These are phyloP conservation scores for Dendrothele bispora DNA, from an alignment of 768 basidiomycete genomes.

Conservation along the genomic window DNA sequence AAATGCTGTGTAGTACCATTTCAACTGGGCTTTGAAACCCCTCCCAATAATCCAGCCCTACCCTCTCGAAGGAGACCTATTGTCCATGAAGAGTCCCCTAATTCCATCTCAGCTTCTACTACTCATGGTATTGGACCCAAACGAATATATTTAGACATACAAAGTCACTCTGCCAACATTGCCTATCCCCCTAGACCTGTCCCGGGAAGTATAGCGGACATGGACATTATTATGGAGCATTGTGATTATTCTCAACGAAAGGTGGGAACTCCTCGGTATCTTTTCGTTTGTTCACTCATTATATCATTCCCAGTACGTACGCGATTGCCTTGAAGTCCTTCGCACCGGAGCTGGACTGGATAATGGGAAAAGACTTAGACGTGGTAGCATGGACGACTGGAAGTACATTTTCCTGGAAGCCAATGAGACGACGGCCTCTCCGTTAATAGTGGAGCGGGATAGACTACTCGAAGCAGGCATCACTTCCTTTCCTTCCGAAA, in stretches of 20 bases:
- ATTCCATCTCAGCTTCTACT: conserved; percentile 48
- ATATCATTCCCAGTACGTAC: conserved; percentile 71
- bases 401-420: conserved; percentile 84
- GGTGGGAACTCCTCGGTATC: conserved; percentile 35
- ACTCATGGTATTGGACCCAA: conserved; percentile 76
- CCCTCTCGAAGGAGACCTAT: conserved; percentile 48
- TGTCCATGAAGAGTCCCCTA: conserved; percentile 46
- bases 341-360: conserved; percentile 91
- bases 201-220: conserved; percentile 81
- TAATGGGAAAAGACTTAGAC: conserved; percentile 68
- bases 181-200: conserved; percentile 89
- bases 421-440: not conserved
- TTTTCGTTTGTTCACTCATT: conserved; percentile 14
- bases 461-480: not conserved
- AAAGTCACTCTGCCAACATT: conserved; percentile 56
- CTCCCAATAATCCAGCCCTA: conserved; percentile 73
- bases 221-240: conserved; percentile 88
- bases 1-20: conserved; percentile 59
- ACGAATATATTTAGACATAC: conserved; percentile 75
- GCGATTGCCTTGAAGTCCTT: conserved; percentile 94
- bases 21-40: conserved; percentile 53
- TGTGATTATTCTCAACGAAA: conserved; percentile 87
- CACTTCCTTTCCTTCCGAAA: not conserved
- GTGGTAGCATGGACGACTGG: conserved; percentile 81
- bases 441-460: too few species aligned